These are phyloP conservation scores for Adiantum capillusveneris DNA, from an alignment of 75 land plant species.

Conservation along the genomic window DNA sequence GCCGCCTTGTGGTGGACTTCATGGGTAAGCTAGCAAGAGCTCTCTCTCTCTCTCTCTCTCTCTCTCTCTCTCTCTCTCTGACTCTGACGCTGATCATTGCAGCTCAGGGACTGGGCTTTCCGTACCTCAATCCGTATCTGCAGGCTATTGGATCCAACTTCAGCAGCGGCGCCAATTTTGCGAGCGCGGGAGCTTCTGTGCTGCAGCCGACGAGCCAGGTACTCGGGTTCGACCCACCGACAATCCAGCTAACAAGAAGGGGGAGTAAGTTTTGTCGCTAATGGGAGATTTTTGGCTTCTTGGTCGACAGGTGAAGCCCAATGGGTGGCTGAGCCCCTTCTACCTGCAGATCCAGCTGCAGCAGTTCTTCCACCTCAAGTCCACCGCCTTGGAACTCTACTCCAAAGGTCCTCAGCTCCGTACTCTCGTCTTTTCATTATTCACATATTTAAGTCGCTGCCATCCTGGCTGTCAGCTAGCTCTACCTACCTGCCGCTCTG, in stretches of 20 bases:
- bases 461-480: too few species aligned
- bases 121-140: slow-evolving; percentile 43
- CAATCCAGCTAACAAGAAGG: too few species aligned
- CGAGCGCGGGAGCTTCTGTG: slow-evolving; percentile 72
- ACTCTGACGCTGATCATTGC: not conserved
- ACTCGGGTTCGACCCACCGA: too few species aligned
- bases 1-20: slow-evolving; percentile 65
- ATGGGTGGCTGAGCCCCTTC: slow-evolving; percentile 67
- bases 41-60: not conserved
- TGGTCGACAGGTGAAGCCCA: slow-evolving; percentile 34
- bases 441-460: not conserved
- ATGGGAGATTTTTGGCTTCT: too few species aligned
- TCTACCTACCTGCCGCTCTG: too few species aligned
- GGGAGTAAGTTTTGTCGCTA: too few species aligned
- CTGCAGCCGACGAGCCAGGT: slow-evolving; percentile 31
- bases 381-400: slow-evolving; percentile 24
- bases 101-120: slow-evolving; percentile 44
- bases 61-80: not conserved
- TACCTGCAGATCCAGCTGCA: slow-evolving; percentile 62
- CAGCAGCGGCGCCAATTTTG: slow-evolving; percentile 78
- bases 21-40: slow-evolving; percentile 31
- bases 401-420: slow-evolving; percentile 37
- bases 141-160: slow-evolving; percentile 50
- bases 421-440: not conserved
- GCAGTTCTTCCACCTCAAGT: slow-evolving; percentile 61